A percentile compares a stretch with the other conserved stretches of the same genome.
Conservation (phyloP, 2,329 filamentous ascomycete genomes). For the Aspergillus hortae region DNA sequence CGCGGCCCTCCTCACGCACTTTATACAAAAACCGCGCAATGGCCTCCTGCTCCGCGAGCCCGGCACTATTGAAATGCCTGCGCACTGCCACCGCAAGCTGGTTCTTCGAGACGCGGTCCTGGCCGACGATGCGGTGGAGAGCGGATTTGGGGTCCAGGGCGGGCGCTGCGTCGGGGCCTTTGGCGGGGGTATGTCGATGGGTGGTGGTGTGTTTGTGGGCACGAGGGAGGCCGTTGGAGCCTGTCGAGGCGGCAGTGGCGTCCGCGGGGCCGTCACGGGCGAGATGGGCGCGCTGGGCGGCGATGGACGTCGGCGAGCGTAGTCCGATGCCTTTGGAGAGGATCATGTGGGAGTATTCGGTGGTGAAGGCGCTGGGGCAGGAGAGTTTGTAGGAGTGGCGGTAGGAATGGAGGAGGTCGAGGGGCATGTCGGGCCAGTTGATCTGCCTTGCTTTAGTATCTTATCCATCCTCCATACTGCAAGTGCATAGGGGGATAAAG, state of each 20-base stretch:
- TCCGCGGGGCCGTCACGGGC: conserved; percentile 7
- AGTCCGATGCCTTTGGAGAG: conserved; percentile 45
- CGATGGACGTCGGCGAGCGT: conserved; percentile 43
- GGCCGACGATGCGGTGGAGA: conserved; percentile 29
- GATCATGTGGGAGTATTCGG: conserved; percentile 45
- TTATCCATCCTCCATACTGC: background rate
- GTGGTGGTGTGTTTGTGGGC: background rate
- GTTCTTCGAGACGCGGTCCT: conserved; percentile 40
- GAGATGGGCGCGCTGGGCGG: conserved; percentile 24
- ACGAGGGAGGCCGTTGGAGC: background rate
- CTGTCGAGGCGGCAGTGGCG: no score
- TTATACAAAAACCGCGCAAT: conserved; percentile 48
- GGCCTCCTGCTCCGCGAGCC: conserved; percentile 44
- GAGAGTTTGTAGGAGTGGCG: conserved; percentile 46
- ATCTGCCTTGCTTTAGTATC: conserved; percentile 29
- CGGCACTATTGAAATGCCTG: conserved; percentile 47
- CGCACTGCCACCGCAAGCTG: conserved; percentile 42
- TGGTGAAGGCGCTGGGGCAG: conserved; percentile 42
- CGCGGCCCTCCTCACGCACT: conserved; percentile 44
- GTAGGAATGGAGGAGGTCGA: conserved; percentile 47
- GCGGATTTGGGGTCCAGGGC: conserved; percentile 12
- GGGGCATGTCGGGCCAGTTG: conserved; percentile 41
- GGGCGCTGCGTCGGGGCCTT: background rate
- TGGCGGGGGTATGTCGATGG: background rate
- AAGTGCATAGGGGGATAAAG: background rate